A percentile compares a stretch with the other conserved stretches of the same genome.
Evolutionary conservation across 2,329 filamentous ascomycete genomes (phyloP).

Genomic region (Fusarium sp.): DNA sequence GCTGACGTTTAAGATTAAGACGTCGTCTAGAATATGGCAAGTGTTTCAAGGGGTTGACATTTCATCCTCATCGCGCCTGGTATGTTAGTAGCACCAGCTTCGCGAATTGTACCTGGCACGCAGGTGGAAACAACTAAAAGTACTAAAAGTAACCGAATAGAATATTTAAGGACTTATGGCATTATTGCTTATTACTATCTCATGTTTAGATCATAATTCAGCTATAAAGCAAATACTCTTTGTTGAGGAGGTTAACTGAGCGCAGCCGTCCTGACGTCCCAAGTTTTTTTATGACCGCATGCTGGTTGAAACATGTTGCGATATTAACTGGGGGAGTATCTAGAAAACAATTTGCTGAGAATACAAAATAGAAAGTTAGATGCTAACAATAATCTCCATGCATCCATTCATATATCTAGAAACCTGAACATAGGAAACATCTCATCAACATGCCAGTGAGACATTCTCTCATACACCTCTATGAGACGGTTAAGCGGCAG

Average conservation of each 20-base stretch:
- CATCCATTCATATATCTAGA: not conserved
- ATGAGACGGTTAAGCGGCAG: not conserved
- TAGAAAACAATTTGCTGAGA: not conserved
- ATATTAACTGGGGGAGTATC: not conserved
- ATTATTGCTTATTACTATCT: too few species aligned
- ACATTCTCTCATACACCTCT: not conserved
- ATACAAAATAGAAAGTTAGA: not conserved
- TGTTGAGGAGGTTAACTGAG: too few species aligned
- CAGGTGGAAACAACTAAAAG: too few species aligned
- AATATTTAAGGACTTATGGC: too few species aligned
- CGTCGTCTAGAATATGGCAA: not conserved
- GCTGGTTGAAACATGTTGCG: not conserved
- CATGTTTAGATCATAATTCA: too few species aligned
- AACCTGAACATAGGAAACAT: constrained; percentile 1
- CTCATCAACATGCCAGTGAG: not conserved
- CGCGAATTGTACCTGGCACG: too few species aligned
- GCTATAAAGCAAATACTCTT: too few species aligned
- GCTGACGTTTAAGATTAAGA: not conserved
- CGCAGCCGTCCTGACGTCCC: too few species aligned
- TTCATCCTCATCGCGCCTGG: not conserved
- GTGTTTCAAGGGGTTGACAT: not conserved
- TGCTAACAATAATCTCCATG: too few species aligned
- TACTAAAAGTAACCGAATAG: too few species aligned
- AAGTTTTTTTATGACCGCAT: too few species aligned
- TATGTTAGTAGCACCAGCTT: not conserved